A percentile compares a stretch with the other conserved stretches of the same genome.
phyloP scores from a whole-genome alignment of 2,329 filamentous ascomycete species.

The Diplodia scrobiculata region DNA sequence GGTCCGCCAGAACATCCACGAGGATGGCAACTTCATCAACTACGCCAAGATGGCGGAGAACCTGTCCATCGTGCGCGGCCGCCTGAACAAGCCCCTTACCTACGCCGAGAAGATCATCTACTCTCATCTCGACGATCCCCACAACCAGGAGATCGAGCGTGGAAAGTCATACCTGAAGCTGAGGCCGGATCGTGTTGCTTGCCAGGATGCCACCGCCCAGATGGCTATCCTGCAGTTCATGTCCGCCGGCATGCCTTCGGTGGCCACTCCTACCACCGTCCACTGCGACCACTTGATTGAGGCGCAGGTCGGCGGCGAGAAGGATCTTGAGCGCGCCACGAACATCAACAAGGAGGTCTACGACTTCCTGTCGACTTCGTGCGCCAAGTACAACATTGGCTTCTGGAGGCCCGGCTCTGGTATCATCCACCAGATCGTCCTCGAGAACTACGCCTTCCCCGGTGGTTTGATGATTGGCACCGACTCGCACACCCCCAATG shows the following conservation, averaged over 20 bases:
- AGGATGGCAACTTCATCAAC: constrained; percentile 97
- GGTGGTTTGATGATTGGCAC: constrained; percentile 97
- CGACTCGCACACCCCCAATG: constrained; percentile 97
- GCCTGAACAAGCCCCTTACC: constrained; percentile 90
- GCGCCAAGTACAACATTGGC: constrained; percentile 99
- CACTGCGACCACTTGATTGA: constrained; percentile 99
- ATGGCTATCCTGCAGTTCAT: constrained; percentile 99
- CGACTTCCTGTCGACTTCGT: constrained; percentile 90
- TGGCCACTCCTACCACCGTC: constrained; percentile 91
- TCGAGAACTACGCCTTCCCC: constrained; percentile 99
- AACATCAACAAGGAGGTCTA: constrained; percentile 99
- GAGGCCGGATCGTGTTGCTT: constrained; percentile 94
- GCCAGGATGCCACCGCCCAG: constrained; percentile 98
- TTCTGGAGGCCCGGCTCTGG: constrained; percentile 99
- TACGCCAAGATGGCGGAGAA: constrained; percentile 99
- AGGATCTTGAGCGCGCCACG: constrained; percentile 89
- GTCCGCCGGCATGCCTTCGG: constrained; percentile 93
- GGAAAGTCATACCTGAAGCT: constrained; percentile 95
- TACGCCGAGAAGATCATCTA: constrained; percentile 99
- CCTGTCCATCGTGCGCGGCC: constrained; percentile 81
- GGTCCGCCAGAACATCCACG: constrained; percentile 97
- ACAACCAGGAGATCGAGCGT: constrained; percentile 94
- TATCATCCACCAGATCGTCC: constrained; percentile 98
- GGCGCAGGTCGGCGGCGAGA: constrained; percentile 86
- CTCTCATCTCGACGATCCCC: constrained; percentile 96